phyloP scores from a whole-genome alignment of 2,329 filamentous ascomycete genomes.

The Cladosporium austrohemisphaericum region DNA sequence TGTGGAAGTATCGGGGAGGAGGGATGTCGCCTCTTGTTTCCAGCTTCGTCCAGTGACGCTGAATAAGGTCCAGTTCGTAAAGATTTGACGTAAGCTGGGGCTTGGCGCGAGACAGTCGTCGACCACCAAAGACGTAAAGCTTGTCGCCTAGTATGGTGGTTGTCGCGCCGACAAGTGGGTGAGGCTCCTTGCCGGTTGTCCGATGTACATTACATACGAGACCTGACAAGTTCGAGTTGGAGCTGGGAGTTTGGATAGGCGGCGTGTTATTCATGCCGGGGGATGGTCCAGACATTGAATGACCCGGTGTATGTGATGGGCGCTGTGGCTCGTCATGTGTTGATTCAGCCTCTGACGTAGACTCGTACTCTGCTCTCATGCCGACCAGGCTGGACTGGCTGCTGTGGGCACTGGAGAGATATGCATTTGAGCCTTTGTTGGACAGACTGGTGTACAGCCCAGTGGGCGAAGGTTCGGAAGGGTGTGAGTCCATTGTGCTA shows the following conservation, averaged over 20 bases:
- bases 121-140: slow-evolving; percentile 91
- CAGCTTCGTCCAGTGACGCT: slow-evolving; percentile 88
- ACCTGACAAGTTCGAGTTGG: slow-evolving; percentile 58
- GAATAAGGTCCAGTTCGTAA: slow-evolving; percentile 88
- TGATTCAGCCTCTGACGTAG: slow-evolving; percentile 35
- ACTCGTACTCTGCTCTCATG: slow-evolving; percentile 40
- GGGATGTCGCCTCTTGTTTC: slow-evolving; percentile 81
- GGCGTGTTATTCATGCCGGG: slow-evolving; percentile 45
- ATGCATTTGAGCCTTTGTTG: slow-evolving; percentile 34
- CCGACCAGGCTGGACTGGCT: slow-evolving; percentile 46
- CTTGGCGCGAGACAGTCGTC: slow-evolving; percentile 77
- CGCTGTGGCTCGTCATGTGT: slow-evolving; percentile 25
- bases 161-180: slow-evolving; percentile 87
- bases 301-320: slow-evolving; percentile 29
- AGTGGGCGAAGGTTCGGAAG: slow-evolving; percentile 42
- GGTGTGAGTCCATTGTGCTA: slow-evolving; percentile 47
- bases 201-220: slow-evolving; percentile 68
- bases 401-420: slow-evolving; percentile 42
- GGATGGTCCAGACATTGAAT: slow-evolving; percentile 53
- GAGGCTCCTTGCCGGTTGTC: slow-evolving; percentile 87
- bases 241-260: slow-evolving; percentile 36
- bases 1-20: slow-evolving; percentile 93
- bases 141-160: slow-evolving; percentile 95
- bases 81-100: slow-evolving; percentile 84
- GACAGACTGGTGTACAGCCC: slow-evolving; percentile 37